A percentile compares a stretch with the other conserved stretches of the same genome.
These are phyloP conservation scores for Magnaporthiopsis rhizophila DNA, from an alignment of 2,329 filamentous ascomycete species.

Conservation along the genomic window DNA sequence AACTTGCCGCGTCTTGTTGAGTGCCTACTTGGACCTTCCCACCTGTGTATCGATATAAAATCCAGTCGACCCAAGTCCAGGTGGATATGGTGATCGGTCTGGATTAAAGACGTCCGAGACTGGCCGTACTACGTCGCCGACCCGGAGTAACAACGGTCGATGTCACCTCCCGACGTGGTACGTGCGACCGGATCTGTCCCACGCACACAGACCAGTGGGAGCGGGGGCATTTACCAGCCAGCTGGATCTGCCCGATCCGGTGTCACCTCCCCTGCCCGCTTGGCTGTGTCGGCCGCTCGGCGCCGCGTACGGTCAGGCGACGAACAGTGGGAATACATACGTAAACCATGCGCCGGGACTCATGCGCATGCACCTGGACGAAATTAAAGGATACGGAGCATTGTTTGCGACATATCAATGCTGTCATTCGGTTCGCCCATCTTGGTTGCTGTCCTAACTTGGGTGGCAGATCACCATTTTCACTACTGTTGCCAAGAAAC, in stretches of 20 bases:
- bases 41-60: too few relatives aligned
- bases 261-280: slow-evolving; percentile 1
- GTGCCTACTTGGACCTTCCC: too few relatives aligned
- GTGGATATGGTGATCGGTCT: background rate
- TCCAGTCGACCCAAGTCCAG: background rate
- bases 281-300: too few relatives aligned
- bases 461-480: background rate
- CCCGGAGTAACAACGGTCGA: background rate
- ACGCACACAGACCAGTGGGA: too few relatives aligned
- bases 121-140: background rate
- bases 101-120: background rate
- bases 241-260: slow-evolving; percentile 7
- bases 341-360: background rate
- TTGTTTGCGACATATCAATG: background rate
- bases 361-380: background rate
- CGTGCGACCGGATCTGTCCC: too few relatives aligned
- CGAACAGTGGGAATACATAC: background rate
- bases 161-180: background rate
- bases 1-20: too few relatives aligned
- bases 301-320: background rate
- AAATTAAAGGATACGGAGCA: slow-evolving; percentile 1
- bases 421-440: background rate
- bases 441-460: background rate
- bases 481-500: too few relatives aligned
- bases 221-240: slow-evolving; percentile 5